Evolutionary conservation across 495 filamentous ascomycete genomes (phyloP).

Genomic region (Aspergillus haitiensis): DNA sequence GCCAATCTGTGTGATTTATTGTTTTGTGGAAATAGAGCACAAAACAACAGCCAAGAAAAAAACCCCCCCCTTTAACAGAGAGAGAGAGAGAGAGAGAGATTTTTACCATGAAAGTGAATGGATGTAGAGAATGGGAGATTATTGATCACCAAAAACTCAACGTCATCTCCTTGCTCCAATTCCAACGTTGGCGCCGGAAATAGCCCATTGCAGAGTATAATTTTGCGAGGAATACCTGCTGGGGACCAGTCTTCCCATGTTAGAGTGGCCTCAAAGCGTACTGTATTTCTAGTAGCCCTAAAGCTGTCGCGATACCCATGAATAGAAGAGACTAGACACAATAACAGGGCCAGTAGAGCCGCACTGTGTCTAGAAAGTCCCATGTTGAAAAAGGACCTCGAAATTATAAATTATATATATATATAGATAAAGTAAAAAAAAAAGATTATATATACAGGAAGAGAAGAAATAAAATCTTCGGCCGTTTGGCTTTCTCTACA

Average conservation of each 20-base stretch:
- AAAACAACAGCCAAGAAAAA: too few species aligned
- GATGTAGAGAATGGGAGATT: constrained; percentile 47
- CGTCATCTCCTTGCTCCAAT: constrained; percentile 56
- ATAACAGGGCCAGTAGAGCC: constrained; percentile 11
- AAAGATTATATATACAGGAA: too few species aligned
- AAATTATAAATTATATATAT: too few species aligned
- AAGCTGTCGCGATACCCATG: constrained; percentile 3
- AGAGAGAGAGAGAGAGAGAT: neutral
- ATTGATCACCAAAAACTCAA: constrained; percentile 59
- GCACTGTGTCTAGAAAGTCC: constrained; percentile 2
- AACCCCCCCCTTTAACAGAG: too few species aligned
- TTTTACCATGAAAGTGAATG: constrained; percentile 52
- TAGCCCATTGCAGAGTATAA: constrained; percentile 58
- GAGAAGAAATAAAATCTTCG: too few species aligned
- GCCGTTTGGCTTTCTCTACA: too few species aligned
- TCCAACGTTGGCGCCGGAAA: constrained; percentile 55
- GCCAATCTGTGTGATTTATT: too few species aligned
- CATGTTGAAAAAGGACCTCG: constrained; percentile 2
- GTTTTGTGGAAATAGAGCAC: too few species aligned
- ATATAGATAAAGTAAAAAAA: too few species aligned
- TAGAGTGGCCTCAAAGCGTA: constrained; percentile 21
- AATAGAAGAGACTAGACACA: constrained; percentile 12
- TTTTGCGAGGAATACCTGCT: constrained; percentile 32
- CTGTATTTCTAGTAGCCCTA: constrained; percentile 15
- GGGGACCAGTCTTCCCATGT: constrained; percentile 24